Conservation (phyloP, 805 yeast genomes). For the Suhomyces sp. region DNA sequence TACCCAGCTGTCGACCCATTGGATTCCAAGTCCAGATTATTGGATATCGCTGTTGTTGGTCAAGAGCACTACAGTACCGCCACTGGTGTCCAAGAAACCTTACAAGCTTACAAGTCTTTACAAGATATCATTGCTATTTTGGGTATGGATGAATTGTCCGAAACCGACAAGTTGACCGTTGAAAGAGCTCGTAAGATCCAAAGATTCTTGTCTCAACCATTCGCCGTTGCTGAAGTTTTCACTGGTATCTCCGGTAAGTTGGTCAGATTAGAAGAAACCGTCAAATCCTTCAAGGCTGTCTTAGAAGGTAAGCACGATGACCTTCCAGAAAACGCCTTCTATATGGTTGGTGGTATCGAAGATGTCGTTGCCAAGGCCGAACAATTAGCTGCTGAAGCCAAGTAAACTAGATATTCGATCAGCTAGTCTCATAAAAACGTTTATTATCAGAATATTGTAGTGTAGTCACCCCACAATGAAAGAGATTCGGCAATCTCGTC, state of each 20-base stretch:
- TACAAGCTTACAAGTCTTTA: slow-evolving; percentile 99
- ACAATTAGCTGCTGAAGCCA: slow-evolving; percentile 93
- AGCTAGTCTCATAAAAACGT: slow-evolving; percentile 5
- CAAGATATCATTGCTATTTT: slow-evolving; percentile 99
- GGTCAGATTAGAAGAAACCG: slow-evolving; percentile 94
- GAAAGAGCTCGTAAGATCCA: slow-evolving; percentile 99
- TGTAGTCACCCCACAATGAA: neutral
- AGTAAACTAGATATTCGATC: slow-evolving; percentile 34
- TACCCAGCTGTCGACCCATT: slow-evolving; percentile 99
- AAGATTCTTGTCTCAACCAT: slow-evolving; percentile 99
- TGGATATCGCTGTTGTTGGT: slow-evolving; percentile 96
- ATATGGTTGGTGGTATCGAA: slow-evolving; percentile 99
- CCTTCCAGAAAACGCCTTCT: slow-evolving; percentile 99
- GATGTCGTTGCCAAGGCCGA: slow-evolving; percentile 99
- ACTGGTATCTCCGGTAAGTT: slow-evolving; percentile 99
- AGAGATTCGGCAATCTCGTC: too few relatives aligned
- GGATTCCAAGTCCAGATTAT: slow-evolving; percentile 98
- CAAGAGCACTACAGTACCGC: slow-evolving; percentile 98
- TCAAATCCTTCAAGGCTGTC: slow-evolving; percentile 92
- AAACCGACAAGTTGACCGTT: slow-evolving; percentile 96
- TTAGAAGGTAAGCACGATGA: slow-evolving; percentile 98
- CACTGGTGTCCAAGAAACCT: slow-evolving; percentile 91
- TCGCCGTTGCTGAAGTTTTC: slow-evolving; percentile 99
- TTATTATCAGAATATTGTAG: neutral
- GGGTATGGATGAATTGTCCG: slow-evolving; percentile 99